Evolutionary conservation across 2,329 filamentous ascomycete genomes (phyloP), one percentile per base, ranked within the genome.

Genomic region (Penicillium sp.): DNA sequence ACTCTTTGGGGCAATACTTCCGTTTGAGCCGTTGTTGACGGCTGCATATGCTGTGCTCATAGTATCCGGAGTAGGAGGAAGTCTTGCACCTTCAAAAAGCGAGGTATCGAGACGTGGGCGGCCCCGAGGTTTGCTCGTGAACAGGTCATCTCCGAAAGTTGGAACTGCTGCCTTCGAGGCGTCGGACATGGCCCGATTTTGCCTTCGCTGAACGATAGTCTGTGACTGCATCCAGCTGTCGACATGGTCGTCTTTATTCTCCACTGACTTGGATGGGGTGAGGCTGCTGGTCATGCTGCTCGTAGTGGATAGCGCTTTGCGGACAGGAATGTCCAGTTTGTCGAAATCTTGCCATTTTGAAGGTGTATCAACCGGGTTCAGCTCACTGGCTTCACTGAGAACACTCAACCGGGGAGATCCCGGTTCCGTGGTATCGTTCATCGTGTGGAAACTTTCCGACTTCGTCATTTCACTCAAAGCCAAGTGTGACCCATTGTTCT

Each of bases 331-430:
- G 3, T 67, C 56, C 24, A 67, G 44, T 24, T 58, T 40, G 42
- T 69, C 65, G 37, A 57, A 60, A 2, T 54, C 56, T 23, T 57
- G 48, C 42, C 46, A 55, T 31, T 44, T 49, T 6, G 54, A 57
- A 6, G 52, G 55, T 13, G 58, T 59, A n/a, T 66, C 68, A 10
- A 64, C 59, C 1, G 66, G 61, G 35, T 66, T 63, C 13, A 74
- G 56, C 50, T 74, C 71, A 46, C 72, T 74, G 55, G 72, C 74
- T 56, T 75, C 72, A 42, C 72, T 75, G 1, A 75, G 60, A 18
- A 71, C 66, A 49, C 72, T 75, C 7, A 74, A 59, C 42, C 72
- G 63, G 2, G 72, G 72, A 6, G 71, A 74, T 28, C 60, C 64
- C 0, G 66, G 63, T n/a, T 71, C 67, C 5, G 53, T 58, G n/a